Base-by-base conservation (phyloP, 176 grass and related monocot species). In the Rhynchospora breviuscula region DNA sequence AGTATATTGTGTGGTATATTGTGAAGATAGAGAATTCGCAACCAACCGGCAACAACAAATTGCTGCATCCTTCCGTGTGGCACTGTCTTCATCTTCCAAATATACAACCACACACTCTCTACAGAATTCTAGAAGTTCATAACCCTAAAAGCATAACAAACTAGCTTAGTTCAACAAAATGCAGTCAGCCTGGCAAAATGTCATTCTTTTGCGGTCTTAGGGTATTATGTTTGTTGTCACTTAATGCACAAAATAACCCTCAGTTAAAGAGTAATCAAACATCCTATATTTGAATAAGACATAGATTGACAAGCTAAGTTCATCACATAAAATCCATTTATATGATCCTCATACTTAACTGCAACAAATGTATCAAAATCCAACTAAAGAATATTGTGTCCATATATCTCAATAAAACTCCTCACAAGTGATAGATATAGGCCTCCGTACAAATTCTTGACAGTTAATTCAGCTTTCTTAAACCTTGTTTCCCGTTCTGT, bases 101-200 rank as follows among this genome's bases (percentile, higher is more conserved):
- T 95, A 98, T 81, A 88, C 67, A 81, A 98, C 87, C 81, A 91
- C 95, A 86, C 89, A 90, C 53, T 95, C 92, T 91, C 86, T 91
- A 75, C 92, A 89, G 80, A 95, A 95, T 89, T 94, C 90, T 59
- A 98, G 88, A 83, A 98, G 95, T 85, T 98, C 95, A 78, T 98
- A 91, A 79, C 95, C 95, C 95, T 98, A 88, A 87, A 91, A 82
- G 54, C 91, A 57, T 58, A 94, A 84, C 45, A 86, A 63, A 67
- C 13, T 33, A 18, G 22, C 35, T 77, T 56, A 77, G 51, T 77
- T 54, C 73, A 56, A 29, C 21, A 53, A 17, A 57, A 23, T 77
- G 51, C 73, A 77, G 49, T 56, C 53, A 77, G 48, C 23, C 5
- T 56, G 35, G 35, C 4, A 5, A 40, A 40, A 40, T 40, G 23